phyloP scores from a whole-genome alignment of 192 early-diverging fungal species.

The Thamnidium elegans region DNA sequence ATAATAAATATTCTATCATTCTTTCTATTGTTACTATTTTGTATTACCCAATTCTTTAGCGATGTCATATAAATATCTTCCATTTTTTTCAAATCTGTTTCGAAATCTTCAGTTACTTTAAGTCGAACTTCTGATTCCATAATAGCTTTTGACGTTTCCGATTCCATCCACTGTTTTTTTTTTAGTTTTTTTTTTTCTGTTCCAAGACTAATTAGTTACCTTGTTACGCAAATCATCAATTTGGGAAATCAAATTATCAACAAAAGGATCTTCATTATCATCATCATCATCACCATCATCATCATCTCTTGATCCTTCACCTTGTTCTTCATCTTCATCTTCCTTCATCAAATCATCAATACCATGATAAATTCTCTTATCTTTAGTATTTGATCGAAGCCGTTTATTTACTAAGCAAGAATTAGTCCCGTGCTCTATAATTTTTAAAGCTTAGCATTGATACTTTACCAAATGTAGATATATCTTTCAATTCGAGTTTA shows the following conservation, averaged over 20 bases:
- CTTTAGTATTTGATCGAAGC: neutral
- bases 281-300: conserved; percentile 35
- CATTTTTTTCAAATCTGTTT: conserved; percentile 43
- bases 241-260: conserved; percentile 35
- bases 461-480: conserved; percentile 17
- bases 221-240: conserved; percentile 43
- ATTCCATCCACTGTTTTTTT: conserved; percentile 38
- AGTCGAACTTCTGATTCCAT: conserved; percentile 56
- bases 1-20: neutral
- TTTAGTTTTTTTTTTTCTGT: neutral
- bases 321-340: conserved; percentile 11
- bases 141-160: conserved; percentile 45
- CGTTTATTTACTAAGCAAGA: too few species aligned
- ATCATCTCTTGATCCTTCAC: conserved; percentile 12
- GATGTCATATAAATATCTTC: conserved; percentile 37
- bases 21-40: neutral
- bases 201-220: conserved; percentile 20
- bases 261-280: conserved; percentile 28
- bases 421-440: neutral
- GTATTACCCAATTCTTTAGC: conserved; percentile 27
- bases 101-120: conserved; percentile 46
- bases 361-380: neutral
- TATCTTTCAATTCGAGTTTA: conserved; percentile 24
- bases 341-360: conserved; percentile 3
- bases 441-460: neutral